Evolutionary conservation across 2,329 filamentous ascomycete genomes (phyloP).

Genomic region (Nannizziopsis arthrosporioides): DNA sequence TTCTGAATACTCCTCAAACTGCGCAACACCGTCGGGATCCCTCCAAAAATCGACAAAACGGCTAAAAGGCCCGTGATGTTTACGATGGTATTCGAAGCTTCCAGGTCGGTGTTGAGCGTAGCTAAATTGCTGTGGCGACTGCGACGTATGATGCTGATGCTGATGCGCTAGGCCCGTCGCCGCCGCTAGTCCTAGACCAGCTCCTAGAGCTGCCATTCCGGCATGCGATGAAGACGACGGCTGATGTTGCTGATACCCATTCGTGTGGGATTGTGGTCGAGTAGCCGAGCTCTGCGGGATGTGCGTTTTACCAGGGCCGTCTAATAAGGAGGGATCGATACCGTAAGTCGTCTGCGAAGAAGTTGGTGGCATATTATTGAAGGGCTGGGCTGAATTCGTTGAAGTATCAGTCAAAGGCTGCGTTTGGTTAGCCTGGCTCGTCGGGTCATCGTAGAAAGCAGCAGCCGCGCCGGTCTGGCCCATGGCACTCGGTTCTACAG

Average conservation of each 20-base stretch:
- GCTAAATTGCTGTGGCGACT: slow-evolving; percentile 22
- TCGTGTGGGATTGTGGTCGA: slow-evolving; percentile 23
- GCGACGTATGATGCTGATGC: slow-evolving; percentile 25
- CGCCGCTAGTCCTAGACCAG: slow-evolving; percentile 32
- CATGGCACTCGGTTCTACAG: slow-evolving; percentile 46
- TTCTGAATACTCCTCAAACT: slow-evolving; percentile 57
- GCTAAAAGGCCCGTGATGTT: slow-evolving; percentile 45
- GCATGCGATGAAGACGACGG: slow-evolving; percentile 32
- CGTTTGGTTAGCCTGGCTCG: not conserved
- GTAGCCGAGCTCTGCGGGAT: not conserved
- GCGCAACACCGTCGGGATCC: slow-evolving; percentile 51
- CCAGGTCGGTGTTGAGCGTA: slow-evolving; percentile 24
- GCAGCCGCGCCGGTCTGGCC: slow-evolving; percentile 31
- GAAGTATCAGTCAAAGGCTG: not conserved
- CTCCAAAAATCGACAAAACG: slow-evolving; percentile 51
- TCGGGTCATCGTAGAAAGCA: slow-evolving; percentile 1
- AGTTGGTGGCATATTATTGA: slow-evolving; percentile 13
- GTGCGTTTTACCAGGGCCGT: not conserved
- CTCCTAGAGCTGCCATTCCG: slow-evolving; percentile 37
- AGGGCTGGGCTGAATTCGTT: slow-evolving; percentile 16
- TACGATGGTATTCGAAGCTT: slow-evolving; percentile 39
- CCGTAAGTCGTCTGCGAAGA: slow-evolving; percentile 30
- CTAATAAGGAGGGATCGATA: slow-evolving; percentile 23
- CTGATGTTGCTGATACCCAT: slow-evolving; percentile 2
- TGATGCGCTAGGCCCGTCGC: slow-evolving; percentile 16